These are phyloP conservation scores for Exophiala calicioides DNA, from an alignment of 2,329 filamentous ascomycete genomes.

Conservation along the genomic window DNA sequence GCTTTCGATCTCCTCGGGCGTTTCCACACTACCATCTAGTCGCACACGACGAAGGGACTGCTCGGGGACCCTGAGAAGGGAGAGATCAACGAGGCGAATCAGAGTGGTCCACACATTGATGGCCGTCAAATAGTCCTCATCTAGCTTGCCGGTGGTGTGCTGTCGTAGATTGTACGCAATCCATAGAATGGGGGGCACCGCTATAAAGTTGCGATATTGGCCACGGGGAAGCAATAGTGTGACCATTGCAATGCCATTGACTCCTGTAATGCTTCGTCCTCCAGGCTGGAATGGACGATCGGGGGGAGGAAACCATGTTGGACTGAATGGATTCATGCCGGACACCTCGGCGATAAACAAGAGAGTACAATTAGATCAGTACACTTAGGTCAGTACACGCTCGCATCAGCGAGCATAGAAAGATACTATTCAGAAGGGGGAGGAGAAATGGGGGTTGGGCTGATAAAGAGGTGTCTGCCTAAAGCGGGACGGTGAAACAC, in stretches of 20 bases:
- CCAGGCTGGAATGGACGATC: slow-evolving; percentile 15
- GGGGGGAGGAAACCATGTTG: slow-evolving; percentile 21
- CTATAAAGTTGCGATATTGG: slow-evolving; percentile 8
- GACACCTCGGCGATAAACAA: background rate
- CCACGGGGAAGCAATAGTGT: slow-evolving; percentile 20
- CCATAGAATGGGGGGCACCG: slow-evolving; percentile 14
- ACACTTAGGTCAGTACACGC: too few species aligned
- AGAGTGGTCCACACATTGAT: slow-evolving; percentile 17
- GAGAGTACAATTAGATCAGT: too few species aligned
- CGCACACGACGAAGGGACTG: slow-evolving; percentile 15
- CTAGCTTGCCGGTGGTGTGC: slow-evolving; percentile 11
- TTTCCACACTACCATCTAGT: slow-evolving; percentile 15
- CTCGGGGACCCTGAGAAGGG: slow-evolving; percentile 14
- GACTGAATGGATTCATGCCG: background rate
- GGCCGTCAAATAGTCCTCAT: slow-evolving; percentile 22
- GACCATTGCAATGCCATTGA: slow-evolving; percentile 10
- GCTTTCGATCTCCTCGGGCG: slow-evolving; percentile 10
- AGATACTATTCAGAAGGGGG: too few species aligned
- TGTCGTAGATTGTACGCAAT: slow-evolving; percentile 16
- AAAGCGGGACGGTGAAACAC: too few species aligned
- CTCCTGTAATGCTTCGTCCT: slow-evolving; percentile 1
- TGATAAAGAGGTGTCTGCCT: too few species aligned
- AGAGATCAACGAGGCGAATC: slow-evolving; percentile 17
- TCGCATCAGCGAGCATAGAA: too few species aligned
- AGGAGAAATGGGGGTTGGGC: too few species aligned